phyloP scores from a whole-genome alignment of 2,329 filamentous ascomycete genomes.

The Byssochlamys sp. region DNA sequence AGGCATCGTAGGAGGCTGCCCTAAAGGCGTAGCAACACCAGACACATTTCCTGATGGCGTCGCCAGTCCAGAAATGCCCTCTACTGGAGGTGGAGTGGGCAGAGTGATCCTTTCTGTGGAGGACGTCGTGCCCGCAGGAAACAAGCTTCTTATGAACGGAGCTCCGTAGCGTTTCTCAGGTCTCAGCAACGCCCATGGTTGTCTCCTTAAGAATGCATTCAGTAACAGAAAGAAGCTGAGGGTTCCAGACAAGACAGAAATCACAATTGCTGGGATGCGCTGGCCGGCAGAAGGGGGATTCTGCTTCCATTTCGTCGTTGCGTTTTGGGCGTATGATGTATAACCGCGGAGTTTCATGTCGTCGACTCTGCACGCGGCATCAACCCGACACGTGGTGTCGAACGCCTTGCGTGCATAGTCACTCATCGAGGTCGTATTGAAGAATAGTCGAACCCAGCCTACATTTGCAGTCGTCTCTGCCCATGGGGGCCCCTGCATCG shows the following conservation, averaged over 20 bases:
- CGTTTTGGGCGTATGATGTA: constrained; percentile 14
- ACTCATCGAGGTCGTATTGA: constrained; percentile 39
- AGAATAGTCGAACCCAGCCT: constrained; percentile 41
- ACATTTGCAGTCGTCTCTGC: constrained; percentile 33
- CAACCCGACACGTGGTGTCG: constrained; percentile 18
- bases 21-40: not conserved
- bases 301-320: constrained; percentile 23
- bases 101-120: not conserved
- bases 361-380: constrained; percentile 26
- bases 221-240: not conserved
- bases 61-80: not conserved
- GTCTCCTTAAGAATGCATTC: not conserved
- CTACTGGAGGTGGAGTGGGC: not conserved
- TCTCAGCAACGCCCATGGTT: not conserved
- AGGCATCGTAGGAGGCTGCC: not conserved
- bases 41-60: not conserved
- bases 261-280: not conserved
- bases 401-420: constrained; percentile 16
- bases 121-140: not conserved
- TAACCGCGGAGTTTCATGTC: constrained; percentile 26
- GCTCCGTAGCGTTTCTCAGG: not conserved
- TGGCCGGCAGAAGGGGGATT: constrained; percentile 7
- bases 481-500: constrained; percentile 37
- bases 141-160: not conserved
- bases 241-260: not conserved